Conservation (phyloP, 257 asterid genomes). For the Solanum habrochaites region DNA sequence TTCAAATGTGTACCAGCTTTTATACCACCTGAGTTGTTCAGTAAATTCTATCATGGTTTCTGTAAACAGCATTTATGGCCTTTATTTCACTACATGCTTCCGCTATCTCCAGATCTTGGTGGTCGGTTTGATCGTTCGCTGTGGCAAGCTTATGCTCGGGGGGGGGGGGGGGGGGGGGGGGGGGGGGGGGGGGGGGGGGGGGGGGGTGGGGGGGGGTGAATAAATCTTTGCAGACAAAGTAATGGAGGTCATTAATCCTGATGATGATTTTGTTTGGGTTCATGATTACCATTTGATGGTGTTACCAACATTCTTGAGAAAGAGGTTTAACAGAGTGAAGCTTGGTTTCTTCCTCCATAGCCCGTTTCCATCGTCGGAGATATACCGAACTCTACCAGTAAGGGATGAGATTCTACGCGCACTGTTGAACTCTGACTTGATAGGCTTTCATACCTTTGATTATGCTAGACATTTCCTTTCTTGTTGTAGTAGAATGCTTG, state of each 20-base stretch:
- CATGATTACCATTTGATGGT: slow-evolving; percentile 92
- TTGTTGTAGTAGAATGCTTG: slow-evolving; percentile 82
- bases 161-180: too few species aligned
- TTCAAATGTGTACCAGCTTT: slow-evolving; percentile 89
- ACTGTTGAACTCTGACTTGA: slow-evolving; percentile 70
- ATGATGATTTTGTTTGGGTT: slow-evolving; percentile 84
- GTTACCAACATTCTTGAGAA: slow-evolving; percentile 67
- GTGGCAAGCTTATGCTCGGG: slow-evolving; percentile 86
- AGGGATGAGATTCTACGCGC: slow-evolving; percentile 67
- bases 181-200: too few species aligned
- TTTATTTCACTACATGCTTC: slow-evolving; percentile 88
- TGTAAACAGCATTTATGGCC: slow-evolving; percentile 90
- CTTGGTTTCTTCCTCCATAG: slow-evolving; percentile 83
- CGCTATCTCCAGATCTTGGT: slow-evolving; percentile 81
- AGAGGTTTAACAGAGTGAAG: slow-evolving; percentile 72
- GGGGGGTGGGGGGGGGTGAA: too few species aligned
- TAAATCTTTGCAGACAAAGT: slow-evolving; percentile 84
- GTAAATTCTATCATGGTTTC: slow-evolving; percentile 75
- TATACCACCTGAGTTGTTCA: slow-evolving; percentile 62
- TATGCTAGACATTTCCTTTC: slow-evolving; percentile 79
- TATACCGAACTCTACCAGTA: slow-evolving; percentile 73
- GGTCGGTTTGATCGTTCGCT: slow-evolving; percentile 74
- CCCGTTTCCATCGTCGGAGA: slow-evolving; percentile 84
- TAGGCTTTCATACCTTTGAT: slow-evolving; percentile 79
- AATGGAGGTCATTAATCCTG: slow-evolving; percentile 82